phyloP scores from a whole-genome alignment of 1,284 basidiomycete genomes.

The Mycocalia duriaeana region DNA sequence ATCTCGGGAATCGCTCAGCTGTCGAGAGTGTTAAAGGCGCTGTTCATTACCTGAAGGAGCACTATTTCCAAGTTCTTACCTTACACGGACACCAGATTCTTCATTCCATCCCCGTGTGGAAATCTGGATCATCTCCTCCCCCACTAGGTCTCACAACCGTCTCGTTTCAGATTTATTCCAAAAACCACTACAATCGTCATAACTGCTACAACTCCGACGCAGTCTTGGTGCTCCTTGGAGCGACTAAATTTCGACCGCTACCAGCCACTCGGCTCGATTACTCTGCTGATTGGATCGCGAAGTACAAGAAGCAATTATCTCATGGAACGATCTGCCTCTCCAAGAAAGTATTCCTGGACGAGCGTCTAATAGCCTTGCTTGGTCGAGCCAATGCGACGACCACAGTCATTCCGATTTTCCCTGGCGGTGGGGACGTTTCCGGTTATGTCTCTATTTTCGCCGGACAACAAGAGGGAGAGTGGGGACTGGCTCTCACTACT shows the following conservation, averaged over 20 bases:
- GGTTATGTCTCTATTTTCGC: conserved; percentile 4
- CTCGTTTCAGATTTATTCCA: conserved; percentile 5
- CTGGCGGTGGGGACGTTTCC: neutral
- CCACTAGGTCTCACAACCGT: conserved; percentile 1
- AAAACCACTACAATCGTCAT: neutral
- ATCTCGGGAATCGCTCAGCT: conserved; percentile 1
- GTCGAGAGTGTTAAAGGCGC: conserved; percentile 1
- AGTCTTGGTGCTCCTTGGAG: conserved; percentile 4
- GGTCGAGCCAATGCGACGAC: conserved; percentile 4
- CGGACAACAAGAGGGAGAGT: conserved; percentile 2
- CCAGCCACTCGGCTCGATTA: conserved; percentile 3
- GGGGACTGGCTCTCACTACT: conserved; percentile 6
- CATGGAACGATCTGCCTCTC: conserved; percentile 4
- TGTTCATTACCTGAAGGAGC: conserved; percentile 1
- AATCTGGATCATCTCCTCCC: neutral
- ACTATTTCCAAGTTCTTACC: conserved; percentile 1
- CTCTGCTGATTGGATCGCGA: conserved; percentile 4
- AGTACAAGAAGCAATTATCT: neutral
- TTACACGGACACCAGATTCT: conserved; percentile 4
- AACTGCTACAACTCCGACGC: neutral
- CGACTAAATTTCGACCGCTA: neutral
- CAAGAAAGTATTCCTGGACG: conserved; percentile 4
- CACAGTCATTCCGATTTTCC: conserved; percentile 6
- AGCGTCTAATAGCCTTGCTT: neutral
- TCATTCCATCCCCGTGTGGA: conserved; percentile 5